These are phyloP conservation scores for Stagonosporopsis cucurbitacearum DNA, from an alignment of 2,329 filamentous ascomycete genomes.

Conservation along the genomic window DNA sequence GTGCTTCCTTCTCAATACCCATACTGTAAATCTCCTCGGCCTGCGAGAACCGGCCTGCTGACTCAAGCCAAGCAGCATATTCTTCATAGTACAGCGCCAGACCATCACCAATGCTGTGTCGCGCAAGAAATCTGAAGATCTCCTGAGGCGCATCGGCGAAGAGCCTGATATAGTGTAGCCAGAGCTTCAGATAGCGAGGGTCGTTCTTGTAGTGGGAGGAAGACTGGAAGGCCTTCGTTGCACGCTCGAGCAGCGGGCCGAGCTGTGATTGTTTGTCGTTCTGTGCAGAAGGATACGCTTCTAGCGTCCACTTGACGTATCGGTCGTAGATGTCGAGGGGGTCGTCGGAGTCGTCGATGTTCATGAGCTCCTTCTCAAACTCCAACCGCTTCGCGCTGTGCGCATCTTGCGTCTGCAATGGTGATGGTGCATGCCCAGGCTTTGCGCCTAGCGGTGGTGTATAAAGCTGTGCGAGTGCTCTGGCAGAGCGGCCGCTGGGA, in stretches of 20 bases:
- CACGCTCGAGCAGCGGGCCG: slow-evolving; percentile 85
- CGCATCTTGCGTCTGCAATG: slow-evolving; percentile 74
- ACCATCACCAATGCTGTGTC: slow-evolving; percentile 83
- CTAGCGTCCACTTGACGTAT: slow-evolving; percentile 95
- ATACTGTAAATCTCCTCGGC: slow-evolving; percentile 93
- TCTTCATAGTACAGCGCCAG: slow-evolving; percentile 96
- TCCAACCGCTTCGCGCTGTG: slow-evolving; percentile 82
- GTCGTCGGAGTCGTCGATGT: slow-evolving; percentile 86
- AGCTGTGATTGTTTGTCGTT: slow-evolving; percentile 91
- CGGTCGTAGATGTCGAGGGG: slow-evolving; percentile 94
- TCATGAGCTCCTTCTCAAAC: slow-evolving; percentile 82
- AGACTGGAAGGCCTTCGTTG: slow-evolving; percentile 87
- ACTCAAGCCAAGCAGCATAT: slow-evolving; percentile 91
- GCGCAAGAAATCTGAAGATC: slow-evolving; percentile 87
- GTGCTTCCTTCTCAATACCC: slow-evolving; percentile 86
- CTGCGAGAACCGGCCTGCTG: slow-evolving; percentile 81
- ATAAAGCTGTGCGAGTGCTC: slow-evolving; percentile 83
- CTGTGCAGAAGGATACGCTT: slow-evolving; percentile 93
- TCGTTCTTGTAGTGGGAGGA: slow-evolving; percentile 92
- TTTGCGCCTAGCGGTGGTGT: slow-evolving; percentile 63
- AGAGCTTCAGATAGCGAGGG: slow-evolving; percentile 88
- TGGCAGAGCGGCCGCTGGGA: slow-evolving; percentile 85
- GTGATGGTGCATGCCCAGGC: slow-evolving; percentile 56
- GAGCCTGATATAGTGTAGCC: slow-evolving; percentile 91
- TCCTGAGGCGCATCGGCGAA: slow-evolving; percentile 94